Conservation (phyloP, 352 stramenopile species). For the Globisporangium splendens region DNA sequence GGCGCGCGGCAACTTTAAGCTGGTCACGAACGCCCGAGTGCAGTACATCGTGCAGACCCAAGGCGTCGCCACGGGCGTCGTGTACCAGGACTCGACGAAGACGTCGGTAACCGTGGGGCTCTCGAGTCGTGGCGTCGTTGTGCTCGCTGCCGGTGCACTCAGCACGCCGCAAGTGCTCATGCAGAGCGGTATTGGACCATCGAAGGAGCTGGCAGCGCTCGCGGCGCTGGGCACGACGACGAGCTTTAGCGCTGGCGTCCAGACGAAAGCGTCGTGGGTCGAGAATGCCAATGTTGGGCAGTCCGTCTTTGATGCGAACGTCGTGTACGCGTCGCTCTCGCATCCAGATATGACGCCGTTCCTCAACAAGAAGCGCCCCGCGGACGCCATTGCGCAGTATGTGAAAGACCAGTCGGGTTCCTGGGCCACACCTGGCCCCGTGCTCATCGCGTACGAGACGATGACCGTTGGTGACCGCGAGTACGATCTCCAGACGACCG, state of each 20-base stretch:
- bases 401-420: constrained; percentile 17
- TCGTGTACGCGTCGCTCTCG: constrained; percentile 19
- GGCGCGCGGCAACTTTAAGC: constrained; percentile 35
- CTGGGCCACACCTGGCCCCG: constrained; percentile 22
- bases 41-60: constrained; percentile 43
- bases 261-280: constrained; percentile 17
- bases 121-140: constrained; percentile 47
- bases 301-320: constrained; percentile 17
- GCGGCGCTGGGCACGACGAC: constrained; percentile 2
- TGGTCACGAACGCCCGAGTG: constrained; percentile 43
- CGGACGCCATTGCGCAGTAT: constrained; percentile 19
- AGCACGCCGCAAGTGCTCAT: constrained; percentile 80
- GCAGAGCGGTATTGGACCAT: constrained; percentile 67
- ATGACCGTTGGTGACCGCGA: constrained; percentile 15
- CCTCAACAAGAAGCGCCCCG: constrained; percentile 13
- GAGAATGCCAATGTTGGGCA: constrained; percentile 16
- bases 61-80: constrained; percentile 40
- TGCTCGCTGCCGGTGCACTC: constrained; percentile 71
- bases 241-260: constrained; percentile 7
- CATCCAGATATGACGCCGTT: constrained; percentile 19
- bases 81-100: constrained; percentile 27
- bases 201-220: constrained; percentile 44
- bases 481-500: constrained; percentile 29
- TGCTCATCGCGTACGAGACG: constrained; percentile 28
- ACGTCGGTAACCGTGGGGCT: constrained; percentile 19